Evolutionary conservation across 441 rosid species (phyloP).

Genomic region (Manihot esculenta): DNA sequence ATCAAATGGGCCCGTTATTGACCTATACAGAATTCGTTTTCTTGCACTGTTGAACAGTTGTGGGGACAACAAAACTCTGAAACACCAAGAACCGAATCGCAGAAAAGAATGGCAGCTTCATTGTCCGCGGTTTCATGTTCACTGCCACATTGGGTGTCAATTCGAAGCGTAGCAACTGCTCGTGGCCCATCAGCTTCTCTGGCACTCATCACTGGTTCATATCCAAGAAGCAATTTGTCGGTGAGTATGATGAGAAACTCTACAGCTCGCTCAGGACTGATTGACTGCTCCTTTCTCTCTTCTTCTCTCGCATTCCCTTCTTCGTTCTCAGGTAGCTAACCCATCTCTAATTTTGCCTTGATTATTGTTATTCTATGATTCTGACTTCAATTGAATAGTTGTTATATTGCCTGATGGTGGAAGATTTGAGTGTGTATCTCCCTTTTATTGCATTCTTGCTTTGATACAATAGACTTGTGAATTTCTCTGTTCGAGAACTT

Average conservation of each 20-base stretch:
- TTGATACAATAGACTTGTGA: background rate
- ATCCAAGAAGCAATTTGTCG: conserved; percentile 29
- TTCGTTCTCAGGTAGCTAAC: conserved; percentile 51
- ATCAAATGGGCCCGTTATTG: too few relatives aligned
- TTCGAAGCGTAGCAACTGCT: conserved; percentile 13
- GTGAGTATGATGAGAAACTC: conserved; percentile 27
- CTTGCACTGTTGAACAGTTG: too few relatives aligned
- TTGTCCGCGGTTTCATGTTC: conserved; percentile 30
- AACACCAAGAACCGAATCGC: background rate
- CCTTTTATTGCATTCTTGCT: background rate
- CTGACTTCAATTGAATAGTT: background rate
- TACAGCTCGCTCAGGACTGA: conserved; percentile 44
- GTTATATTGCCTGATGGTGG: background rate
- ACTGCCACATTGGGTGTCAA: conserved; percentile 29
- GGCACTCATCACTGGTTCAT: conserved; percentile 37
- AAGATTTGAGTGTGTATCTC: background rate
- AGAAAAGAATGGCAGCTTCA: conserved; percentile 44
- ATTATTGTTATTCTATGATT: background rate
- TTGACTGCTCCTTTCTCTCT: conserved; percentile 60
- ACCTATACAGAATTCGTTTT: too few relatives aligned
- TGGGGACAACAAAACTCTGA: background rate
- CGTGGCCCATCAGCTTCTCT: conserved; percentile 53
- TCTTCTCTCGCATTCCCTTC: conserved; percentile 46
- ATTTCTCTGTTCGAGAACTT: background rate
- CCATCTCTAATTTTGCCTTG: background rate